Evolutionary conservation across 192 early-diverging fungal genomes (phyloP), one percentile per base, ranked within the genome.

Genomic region (Fimicolochytrium jonesii): DNA sequence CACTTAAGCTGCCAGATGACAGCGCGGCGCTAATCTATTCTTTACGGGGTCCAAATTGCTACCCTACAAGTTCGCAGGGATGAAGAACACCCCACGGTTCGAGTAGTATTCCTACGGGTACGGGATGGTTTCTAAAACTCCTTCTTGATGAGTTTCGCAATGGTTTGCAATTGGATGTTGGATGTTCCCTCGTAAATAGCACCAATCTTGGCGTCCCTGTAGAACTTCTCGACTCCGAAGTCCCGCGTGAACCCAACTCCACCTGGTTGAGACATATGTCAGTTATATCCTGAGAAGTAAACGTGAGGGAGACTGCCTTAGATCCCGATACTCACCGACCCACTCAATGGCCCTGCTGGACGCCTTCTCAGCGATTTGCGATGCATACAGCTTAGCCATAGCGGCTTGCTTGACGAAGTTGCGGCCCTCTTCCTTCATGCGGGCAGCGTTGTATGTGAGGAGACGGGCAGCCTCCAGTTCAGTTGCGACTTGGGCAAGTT

Each of bases 381-480:
- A 90, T 20, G 94, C 85, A 68, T 91, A 97, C 28, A 97, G 78
- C 78, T 98, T 98, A 57, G 93, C 93, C 94, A 98, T 97, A 42
- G 94, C 94, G 50, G 95, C 95, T 77, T 98, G 87, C 85, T 91
- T 94, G 44, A 93, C 79, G 63, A 98, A 96, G 35, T 77, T 69
- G 74, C 87, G 90, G 23, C 92, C 91, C 64, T 93, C 78, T 74
- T 98, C 90, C 86, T 95, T 94, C 44, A 95, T 65, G 34, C 93
- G 82, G 4, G 93, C 95, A 13, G 95, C 95, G 64, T 98, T 98
- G 77, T 96, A 98, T 1, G 92, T 95, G 66, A 98, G 76, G 43
- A 98, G 82, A 32, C 95, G 78, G 15, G 95, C 94, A 50, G 95
- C 95, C 69, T 98, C 95, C 67, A 98, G 92, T 28, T 98, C 94